Conservation (phyloP, 371 early-diverging fungal genomes). For the Rhizopus microsporus region DNA sequence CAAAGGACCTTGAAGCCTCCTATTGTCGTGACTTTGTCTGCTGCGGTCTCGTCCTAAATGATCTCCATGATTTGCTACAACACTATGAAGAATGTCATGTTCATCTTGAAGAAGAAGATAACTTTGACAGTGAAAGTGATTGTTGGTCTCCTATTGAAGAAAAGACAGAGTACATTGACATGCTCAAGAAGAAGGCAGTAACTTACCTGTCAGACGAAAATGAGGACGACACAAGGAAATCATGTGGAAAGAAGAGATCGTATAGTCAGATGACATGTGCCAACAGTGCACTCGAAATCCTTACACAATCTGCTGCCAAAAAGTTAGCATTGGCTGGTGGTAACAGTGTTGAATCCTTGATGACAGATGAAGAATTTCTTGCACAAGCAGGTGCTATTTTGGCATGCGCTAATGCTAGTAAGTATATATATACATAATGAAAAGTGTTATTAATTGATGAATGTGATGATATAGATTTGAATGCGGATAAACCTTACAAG, state of each 20-base stretch:
- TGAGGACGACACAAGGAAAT: not conserved
- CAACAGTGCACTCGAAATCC: conserved; percentile 28
- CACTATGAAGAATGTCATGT: conserved; percentile 94
- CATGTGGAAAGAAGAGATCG: conserved; percentile 27
- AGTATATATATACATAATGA: not conserved
- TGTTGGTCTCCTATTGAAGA: conserved; percentile 6
- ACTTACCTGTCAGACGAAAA: conserved; percentile 30
- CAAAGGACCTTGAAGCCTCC: conserved; percentile 79
- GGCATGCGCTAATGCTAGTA: conserved; percentile 30
- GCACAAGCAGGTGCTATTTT: conserved; percentile 46
- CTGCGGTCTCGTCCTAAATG: conserved; percentile 80
- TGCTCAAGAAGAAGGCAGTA: conserved; percentile 34
- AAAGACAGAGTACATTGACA: conserved; percentile 12
- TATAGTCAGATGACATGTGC: conserved; percentile 19
- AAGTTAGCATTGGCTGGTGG: conserved; percentile 29
- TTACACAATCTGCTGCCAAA: conserved; percentile 37
- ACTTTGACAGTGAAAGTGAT: conserved; percentile 28
- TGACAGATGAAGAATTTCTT: conserved; percentile 43
- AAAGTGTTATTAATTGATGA: not conserved
- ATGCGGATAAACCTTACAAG: conserved; percentile 74
- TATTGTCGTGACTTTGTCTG: conserved; percentile 92
- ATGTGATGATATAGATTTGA: conserved; percentile 11
- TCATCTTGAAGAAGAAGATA: conserved; percentile 74
- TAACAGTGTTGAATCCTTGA: conserved; percentile 23
- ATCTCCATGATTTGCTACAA: conserved; percentile 88